Evolutionary conservation across 306 rosid genomes (phyloP).

Genomic region (Fagus sylvatica): DNA sequence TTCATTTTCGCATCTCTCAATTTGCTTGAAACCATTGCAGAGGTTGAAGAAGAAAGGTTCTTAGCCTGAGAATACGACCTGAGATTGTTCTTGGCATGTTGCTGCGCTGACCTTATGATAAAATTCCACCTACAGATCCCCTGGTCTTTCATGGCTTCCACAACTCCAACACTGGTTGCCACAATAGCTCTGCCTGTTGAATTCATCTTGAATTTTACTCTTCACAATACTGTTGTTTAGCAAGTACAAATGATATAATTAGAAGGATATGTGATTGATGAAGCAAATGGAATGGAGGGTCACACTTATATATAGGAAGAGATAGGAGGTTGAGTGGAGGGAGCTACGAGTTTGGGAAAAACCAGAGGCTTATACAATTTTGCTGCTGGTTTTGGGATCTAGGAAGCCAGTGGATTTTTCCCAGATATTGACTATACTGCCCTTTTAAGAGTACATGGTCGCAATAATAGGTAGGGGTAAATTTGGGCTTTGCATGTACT

Average conservation of each 20-base stretch:
- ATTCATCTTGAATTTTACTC: conserved; percentile 26
- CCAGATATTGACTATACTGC: not conserved
- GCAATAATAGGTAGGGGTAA: no score
- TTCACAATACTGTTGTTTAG: not conserved
- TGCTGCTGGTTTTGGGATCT: conserved; percentile 4
- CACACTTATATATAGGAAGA: conserved; percentile 23
- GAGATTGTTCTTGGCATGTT: not conserved
- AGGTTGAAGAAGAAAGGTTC: conserved; percentile 32
- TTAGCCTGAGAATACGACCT: not conserved
- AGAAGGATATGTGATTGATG: not conserved
- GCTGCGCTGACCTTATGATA: not conserved
- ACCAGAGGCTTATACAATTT: conserved; percentile 4
- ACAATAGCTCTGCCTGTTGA: conserved; percentile 11
- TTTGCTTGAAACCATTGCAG: conserved; percentile 29
- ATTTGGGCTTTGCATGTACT: no score
- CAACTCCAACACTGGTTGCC: conserved; percentile 42
- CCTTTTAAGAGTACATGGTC: not conserved
- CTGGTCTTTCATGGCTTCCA: conserved; percentile 30
- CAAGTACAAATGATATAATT: no score
- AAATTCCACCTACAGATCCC: conserved; percentile 2
- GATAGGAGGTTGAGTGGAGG: no score
- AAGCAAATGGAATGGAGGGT: not conserved
- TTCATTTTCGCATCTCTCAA: conserved; percentile 45
- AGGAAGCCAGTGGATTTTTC: conserved; percentile 34
- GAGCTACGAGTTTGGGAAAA: not conserved